Evolutionary conservation across 805 yeast species (phyloP).

Genomic region (Wickerhamomyces silvicola): DNA sequence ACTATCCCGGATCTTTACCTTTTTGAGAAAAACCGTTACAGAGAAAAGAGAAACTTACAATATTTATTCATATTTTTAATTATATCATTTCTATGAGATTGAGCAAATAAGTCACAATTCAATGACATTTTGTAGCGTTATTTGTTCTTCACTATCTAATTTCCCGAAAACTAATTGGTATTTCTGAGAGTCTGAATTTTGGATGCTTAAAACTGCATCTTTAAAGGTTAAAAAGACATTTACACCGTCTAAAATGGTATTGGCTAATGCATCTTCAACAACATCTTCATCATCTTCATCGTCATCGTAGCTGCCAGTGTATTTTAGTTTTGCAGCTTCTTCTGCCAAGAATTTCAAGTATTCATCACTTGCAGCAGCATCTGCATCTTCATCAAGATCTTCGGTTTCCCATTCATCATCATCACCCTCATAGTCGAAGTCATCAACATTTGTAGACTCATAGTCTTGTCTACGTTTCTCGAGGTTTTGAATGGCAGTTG

Average conservation of each 20-base stretch:
- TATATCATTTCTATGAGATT: slow-evolving; percentile 11
- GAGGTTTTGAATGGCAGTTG: slow-evolving; percentile 60
- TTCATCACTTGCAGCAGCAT: slow-evolving; percentile 31
- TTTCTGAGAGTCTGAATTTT: slow-evolving; percentile 38
- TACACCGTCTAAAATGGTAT: slow-evolving; percentile 70
- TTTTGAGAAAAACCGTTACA: too few species aligned
- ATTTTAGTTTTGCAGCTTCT: slow-evolving; percentile 34
- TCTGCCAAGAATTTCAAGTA: slow-evolving; percentile 42
- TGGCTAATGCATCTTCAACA: slow-evolving; percentile 75
- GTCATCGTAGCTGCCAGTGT: slow-evolving; percentile 27
- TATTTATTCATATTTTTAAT: background rate
- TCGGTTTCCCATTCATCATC: slow-evolving; percentile 35
- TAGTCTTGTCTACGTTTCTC: slow-evolving; percentile 51
- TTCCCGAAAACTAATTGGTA: slow-evolving; percentile 44
- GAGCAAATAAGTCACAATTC: slow-evolving; percentile 19
- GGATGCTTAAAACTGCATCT: slow-evolving; percentile 42
- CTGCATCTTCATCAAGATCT: slow-evolving; percentile 20
- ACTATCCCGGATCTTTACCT: too few species aligned
- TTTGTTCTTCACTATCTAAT: slow-evolving; percentile 30
- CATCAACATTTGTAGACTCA: slow-evolving; percentile 25
- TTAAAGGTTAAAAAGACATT: slow-evolving; percentile 67
- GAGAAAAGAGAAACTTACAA: too few species aligned
- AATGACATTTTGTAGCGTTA: slow-evolving; percentile 25
- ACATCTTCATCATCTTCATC: slow-evolving; percentile 57
- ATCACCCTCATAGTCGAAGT: slow-evolving; percentile 25